Base-by-base conservation (phyloP, 2,329 filamentous ascomycete species). In the Tolypocladium cylindrosporum region DNA sequence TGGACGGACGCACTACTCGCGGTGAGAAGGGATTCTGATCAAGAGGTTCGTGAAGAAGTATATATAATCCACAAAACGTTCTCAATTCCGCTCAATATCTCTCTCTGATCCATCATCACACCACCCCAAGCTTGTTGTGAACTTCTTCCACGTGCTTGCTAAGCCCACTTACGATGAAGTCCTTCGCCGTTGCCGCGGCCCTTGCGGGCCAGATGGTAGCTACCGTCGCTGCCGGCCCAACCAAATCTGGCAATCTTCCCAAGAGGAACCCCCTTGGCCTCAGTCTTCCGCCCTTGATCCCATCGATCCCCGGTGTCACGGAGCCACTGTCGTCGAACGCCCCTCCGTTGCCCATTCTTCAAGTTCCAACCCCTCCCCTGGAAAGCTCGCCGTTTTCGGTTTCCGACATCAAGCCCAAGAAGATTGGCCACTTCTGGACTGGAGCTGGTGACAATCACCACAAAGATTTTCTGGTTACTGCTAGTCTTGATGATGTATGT, bases 351-450 rank as follows among this genome's bases (percentile, higher is more conserved):
- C 82, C 83, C 4, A 79, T 86, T 57, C 69, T 86, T 13, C 82
- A 85, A 64, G 57, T 82, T 5, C 83, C 82, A 2, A 83, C 79
- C n/a, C 82, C 82, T 54, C 77, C 82, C 0, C 67, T 85, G n/a
- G 71, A 74, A 2, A 82, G 79, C 62, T 76, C 76, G 10, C 78
- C 77, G 8, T 84, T 84, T 60, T 73, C 71, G 13, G 71, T 75
- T 3, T 80, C 78, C 65, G 72, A 80, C 60, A 77, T 85, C 66
- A 80, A 79, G 71, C 83, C 83, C 36, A 86, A 85, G 78, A 86
- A 86, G 73, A 82, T 86, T 66, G 83, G 82, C 0, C 85, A 85
- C 69, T 85, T 85, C 71, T 85, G 81, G 81, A 84, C 81, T 56
- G 82, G 77, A 21, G 74, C 83, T 40, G 83, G 80, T 41, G 82